Conservation (phyloP, 306 rosid genomes). For the Geum urbanum region DNA sequence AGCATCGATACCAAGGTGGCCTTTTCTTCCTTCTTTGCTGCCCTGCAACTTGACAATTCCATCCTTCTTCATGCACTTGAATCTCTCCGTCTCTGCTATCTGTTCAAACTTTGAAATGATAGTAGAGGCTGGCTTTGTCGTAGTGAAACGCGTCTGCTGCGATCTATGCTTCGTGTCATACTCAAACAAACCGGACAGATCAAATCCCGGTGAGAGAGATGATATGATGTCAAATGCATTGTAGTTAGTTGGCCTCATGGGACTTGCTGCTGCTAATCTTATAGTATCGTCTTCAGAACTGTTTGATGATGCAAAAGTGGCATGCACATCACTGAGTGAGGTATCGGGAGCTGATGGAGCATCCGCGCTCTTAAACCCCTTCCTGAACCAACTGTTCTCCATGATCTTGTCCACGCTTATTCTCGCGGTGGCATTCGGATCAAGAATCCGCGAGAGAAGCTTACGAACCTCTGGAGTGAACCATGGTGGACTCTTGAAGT, state of each 20-base stretch:
- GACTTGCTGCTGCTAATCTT: not conserved
- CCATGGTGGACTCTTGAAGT: conserved; percentile 59
- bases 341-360: conserved; percentile 19
- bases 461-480: conserved; percentile 39
- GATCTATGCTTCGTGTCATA: conserved; percentile 23
- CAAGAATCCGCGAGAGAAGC: conserved; percentile 52
- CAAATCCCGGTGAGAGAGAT: conserved; percentile 63
- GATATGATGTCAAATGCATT: conserved; percentile 78
- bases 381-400: conserved; percentile 56
- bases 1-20: conserved; percentile 58
- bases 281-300: conserved; percentile 4
- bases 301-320: conserved; percentile 24
- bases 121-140: conserved; percentile 34
- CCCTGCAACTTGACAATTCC: conserved; percentile 55
- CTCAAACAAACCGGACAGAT: conserved; percentile 68
- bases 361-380: conserved; percentile 35
- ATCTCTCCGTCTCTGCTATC: conserved; percentile 46
- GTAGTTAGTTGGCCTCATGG: conserved; percentile 34
- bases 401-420: conserved; percentile 32
- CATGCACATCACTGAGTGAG: conserved; percentile 18
- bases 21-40: conserved; percentile 37
- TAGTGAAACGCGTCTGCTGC: conserved; percentile 32
- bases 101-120: conserved; percentile 59
- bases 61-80: conserved; percentile 42
- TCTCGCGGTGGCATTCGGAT: conserved; percentile 55